Base-by-base conservation (phyloP, 2,329 filamentous ascomycete genomes). In the Cadophora sp. region DNA sequence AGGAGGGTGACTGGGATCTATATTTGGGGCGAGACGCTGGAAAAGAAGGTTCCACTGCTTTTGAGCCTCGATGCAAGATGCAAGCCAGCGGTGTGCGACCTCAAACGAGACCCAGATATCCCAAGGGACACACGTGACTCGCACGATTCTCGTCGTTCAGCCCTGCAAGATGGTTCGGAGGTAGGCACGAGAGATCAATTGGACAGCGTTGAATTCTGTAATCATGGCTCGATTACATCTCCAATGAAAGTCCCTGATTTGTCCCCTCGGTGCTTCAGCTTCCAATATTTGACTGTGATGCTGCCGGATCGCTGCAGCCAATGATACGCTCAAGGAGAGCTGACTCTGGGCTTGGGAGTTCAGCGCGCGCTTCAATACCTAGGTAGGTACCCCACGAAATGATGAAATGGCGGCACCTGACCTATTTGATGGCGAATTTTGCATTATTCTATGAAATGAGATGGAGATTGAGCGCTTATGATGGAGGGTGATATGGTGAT, bases 341-440 rank as follows among this genome's bases (percentile, higher is more conserved):
- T 43, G 51, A 39, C 59, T 63, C 20, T n/a, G 27, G 27, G 27
- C 3, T 18, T 20, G 45, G 16, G 24, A 33, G 30, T 24, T 50
- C 39, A 43, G 62, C 68, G 68, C 68, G 70, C 70, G 70, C 70
- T 70, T 70, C 66, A 69, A 69, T 20, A 55, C n/a, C n/a, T n/a
- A n/a, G n/a, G n/a, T n/a, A n/a, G n/a, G n/a, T n/a, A n/a, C 59
- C 66, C 65, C 62, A 64, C 59, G 53, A 64, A 20, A 50, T 62
- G 27, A 59, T 59, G 59, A 43, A 62, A 66, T 14, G 43, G 60
- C 39, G 30, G 47, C 70, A 72, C 64, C 59, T 69, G 68, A 70
- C 62, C 45, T n/a, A 13, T 47, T 18, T 45, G 65, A 65, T 64
- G 64, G 66, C 20, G 62, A 64, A 55, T 53, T 16, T 43, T 47